Percentiles rank a stretch among this genome's conserved stretches.
Conservation (phyloP, 1,284 basidiomycete genomes). For the Fomes fomentarius region DNA sequence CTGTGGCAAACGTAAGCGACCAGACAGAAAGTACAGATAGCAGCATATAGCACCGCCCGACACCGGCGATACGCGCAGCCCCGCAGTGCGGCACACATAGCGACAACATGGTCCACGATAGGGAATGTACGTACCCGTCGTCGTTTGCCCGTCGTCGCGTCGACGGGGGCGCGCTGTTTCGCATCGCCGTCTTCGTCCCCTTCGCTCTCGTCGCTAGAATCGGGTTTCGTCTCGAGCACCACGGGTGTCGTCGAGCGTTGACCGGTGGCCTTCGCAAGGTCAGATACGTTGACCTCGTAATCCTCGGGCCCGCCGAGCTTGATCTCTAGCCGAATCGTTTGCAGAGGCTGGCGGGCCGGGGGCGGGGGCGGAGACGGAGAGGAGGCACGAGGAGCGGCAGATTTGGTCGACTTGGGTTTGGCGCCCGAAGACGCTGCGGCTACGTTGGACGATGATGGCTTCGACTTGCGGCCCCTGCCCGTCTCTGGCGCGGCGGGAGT, state of each 20-base stretch:
- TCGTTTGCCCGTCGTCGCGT: conserved; percentile 24
- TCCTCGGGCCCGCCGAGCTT: conserved; percentile 69
- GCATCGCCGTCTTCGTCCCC: conserved; percentile 47
- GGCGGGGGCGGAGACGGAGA: conserved; percentile 63
- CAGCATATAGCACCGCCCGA: no score
- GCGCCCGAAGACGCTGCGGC: conserved; percentile 31
- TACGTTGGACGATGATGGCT: conserved; percentile 32
- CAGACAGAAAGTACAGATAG: no score
- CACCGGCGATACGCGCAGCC: background rate
- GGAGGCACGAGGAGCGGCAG: conserved; percentile 52
- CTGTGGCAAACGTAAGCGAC: conserved; percentile 5
- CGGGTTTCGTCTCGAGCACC: conserved; percentile 42
- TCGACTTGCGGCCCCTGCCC: conserved; percentile 29
- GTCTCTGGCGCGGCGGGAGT: conserved; percentile 13
- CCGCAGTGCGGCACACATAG: background rate
- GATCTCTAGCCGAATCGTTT: conserved; percentile 73
- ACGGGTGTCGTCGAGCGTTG: conserved; percentile 63
- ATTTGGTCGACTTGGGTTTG: conserved; percentile 50
- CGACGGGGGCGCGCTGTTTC: conserved; percentile 24
- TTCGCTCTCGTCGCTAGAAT: conserved; percentile 54
- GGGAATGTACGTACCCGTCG: conserved; percentile 41
- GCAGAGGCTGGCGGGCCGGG: conserved; percentile 53
- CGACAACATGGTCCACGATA: background rate
- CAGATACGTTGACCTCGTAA: conserved; percentile 70
- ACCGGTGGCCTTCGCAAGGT: conserved; percentile 63